These are phyloP conservation scores for Ceratobasidium sp. DNA, from an alignment of 1,284 basidiomycete species.

Conservation along the genomic window DNA sequence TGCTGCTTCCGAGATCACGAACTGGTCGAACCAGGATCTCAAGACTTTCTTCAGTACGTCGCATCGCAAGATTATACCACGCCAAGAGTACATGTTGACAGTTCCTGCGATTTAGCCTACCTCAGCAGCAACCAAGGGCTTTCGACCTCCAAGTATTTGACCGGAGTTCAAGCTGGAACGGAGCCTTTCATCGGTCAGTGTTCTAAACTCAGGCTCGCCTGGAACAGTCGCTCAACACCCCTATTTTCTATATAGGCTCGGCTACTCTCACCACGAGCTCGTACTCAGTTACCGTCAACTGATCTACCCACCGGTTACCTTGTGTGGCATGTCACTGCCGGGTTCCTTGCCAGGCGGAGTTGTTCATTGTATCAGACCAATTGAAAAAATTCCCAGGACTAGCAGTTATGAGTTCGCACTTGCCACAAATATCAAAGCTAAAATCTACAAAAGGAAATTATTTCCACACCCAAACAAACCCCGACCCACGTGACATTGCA, in stretches of 20 bases:
- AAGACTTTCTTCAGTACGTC: slow-evolving; percentile 60
- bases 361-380: not conserved
- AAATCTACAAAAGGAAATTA: not conserved
- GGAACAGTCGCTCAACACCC: not conserved
- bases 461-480: slow-evolving; percentile 23
- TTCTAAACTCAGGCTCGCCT: not conserved
- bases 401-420: not conserved
- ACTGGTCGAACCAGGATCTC: slow-evolving; percentile 57
- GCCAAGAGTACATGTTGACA: not conserved
- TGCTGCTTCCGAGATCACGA: slow-evolving; percentile 54
- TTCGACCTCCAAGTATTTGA: slow-evolving; percentile 46
- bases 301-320: not conserved
- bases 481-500: slow-evolving; percentile 26
- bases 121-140: slow-evolving; percentile 45
- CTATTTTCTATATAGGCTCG: slow-evolving; percentile 34
- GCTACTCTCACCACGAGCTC: slow-evolving; percentile 39
- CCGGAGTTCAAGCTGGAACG: slow-evolving; percentile 47
- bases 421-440: not conserved
- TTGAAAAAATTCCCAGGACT: not conserved
- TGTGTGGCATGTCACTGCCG: not conserved
- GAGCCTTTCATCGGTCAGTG: slow-evolving; percentile 46
- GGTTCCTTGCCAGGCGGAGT: not conserved
- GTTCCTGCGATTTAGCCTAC: slow-evolving; percentile 56
- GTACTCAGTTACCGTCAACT: slow-evolving; percentile 45
- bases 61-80: not conserved